Evolutionary conservation across 495 filamentous ascomycete species (phyloP), one percentile per base, ranked within the genome.

Genomic region (Monascus purpureus): DNA sequence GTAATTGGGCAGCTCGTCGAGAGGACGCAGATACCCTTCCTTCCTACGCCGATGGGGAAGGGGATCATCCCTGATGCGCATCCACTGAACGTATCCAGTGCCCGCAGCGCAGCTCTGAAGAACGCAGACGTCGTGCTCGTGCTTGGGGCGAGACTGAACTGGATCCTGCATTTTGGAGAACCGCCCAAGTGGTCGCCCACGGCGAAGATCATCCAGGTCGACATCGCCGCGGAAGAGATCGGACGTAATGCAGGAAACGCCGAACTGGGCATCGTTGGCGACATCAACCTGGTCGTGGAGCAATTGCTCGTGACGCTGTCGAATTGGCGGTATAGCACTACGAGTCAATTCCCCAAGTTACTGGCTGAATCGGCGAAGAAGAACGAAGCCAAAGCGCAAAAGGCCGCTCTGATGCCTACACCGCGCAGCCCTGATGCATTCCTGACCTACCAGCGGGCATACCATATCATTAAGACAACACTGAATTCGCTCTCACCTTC

Each of bases 21-120:
- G 32, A 43, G 57, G 25, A 65, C 68, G 2, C 45, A 64, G 12
- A 56, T 79, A 4, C 72, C 68, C 2, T 77, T 77, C 47, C 50
- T 79, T 2, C 70, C 73, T 0, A 73, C 67, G 1, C 75, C 74
- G 3, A 77, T 77, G 65, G 73, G 71, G 6, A 77, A 77, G 45
- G 74, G 73, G 11, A 62, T 77, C 1, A 32, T 76, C 1, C 61
- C 70, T 4, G 72, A 77, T 41, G 66, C 63, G 0, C 68, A 75
- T 40, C 55, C 63, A 0, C 52, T 58, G 22, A 76, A 78, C 42
- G 47, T 50, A 6, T 65, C 72, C 12, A 65, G 70, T 24, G 70
- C 73, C 2, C 63, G 73, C 28, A 75, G 70, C 23, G 54, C 65
- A 4, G 73, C 73, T 0, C 51, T 77, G 3, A 64, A 63, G 39